Evolutionary conservation across 257 asterid genomes (phyloP).

Genomic region (Mentha longifolia): DNA sequence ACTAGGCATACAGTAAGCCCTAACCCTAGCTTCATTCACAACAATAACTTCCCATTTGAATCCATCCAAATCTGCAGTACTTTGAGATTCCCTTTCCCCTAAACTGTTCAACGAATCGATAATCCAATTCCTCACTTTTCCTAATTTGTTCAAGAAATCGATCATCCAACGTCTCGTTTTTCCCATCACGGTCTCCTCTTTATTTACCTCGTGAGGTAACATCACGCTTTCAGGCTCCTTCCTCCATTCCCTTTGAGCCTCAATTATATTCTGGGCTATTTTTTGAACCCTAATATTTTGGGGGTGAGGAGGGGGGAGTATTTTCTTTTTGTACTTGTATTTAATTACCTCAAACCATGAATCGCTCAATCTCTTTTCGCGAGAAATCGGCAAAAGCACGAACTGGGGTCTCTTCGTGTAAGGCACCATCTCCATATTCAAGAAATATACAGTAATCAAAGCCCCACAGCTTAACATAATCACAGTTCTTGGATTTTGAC

Average conservation of each 20-base stretch:
- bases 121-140: background rate
- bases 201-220: slow-evolving; percentile 28
- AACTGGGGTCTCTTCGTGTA: slow-evolving; percentile 84
- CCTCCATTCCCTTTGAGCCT: slow-evolving; percentile 73
- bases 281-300: slow-evolving; percentile 75
- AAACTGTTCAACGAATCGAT: too few species aligned
- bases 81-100: too few species aligned
- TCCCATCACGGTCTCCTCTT: slow-evolving; percentile 42
- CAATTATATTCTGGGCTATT: slow-evolving; percentile 72
- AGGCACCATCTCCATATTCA: slow-evolving; percentile 85
- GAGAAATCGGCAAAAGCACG: slow-evolving; percentile 63
- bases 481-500: slow-evolving; percentile 59
- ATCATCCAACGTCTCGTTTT: slow-evolving; percentile 52
- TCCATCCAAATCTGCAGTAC: slow-evolving; percentile 78
- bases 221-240: slow-evolving; percentile 52
- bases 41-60: slow-evolving; percentile 92
- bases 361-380: slow-evolving; percentile 73
- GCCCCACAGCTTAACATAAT: too few species aligned
- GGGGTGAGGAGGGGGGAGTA: slow-evolving; percentile 88
- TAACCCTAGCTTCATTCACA: slow-evolving; percentile 71
- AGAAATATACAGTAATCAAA: slow-evolving; percentile 64
- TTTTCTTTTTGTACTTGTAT: slow-evolving; percentile 58
- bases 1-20: too few species aligned
- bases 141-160: slow-evolving; percentile 71
- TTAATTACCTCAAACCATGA: slow-evolving; percentile 51